Evolutionary conservation across 345 rosid species (phyloP), one percentile per base, ranked within the genome.

Genomic region (Iberis pinnata): DNA sequence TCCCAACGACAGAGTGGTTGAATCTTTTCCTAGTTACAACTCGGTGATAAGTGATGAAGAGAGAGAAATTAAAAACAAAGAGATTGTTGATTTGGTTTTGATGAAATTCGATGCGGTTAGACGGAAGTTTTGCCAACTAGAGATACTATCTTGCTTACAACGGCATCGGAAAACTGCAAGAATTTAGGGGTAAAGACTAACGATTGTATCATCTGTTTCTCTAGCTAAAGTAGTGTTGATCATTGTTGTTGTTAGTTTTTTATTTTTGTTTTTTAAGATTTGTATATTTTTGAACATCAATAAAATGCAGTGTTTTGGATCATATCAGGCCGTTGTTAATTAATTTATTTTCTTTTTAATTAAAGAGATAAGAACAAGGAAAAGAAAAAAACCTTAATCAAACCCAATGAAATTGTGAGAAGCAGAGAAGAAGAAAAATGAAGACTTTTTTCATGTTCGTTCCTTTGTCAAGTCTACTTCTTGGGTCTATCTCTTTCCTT

Each of bases 141-240:
- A 29, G 9, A 7, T 7, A 2, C 8, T 2, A 29, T 3, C 9
- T 7, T 9, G n/a, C n/a, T 29, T 9, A 29, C 2, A 6, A 9
- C 33, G 7, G 33, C 10, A 9, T 2, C 10, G 8, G 2, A 49
- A 43, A 80, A 54, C 20, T 57, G 82, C 61, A 71, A 39, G 77
- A 76, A 36, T 9, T 62, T 70, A n/a, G n/a, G n/a, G n/a, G n/a
- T n/a, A n/a, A 37, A 78, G 78, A 11, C 48, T 81, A 44, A 58
- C 12, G 89, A 92, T 1, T 84, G 81, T 8, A 78, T 83, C 8
- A 83, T 76, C 76, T 83, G 54, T 57, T 78, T 52, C 53, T 61
- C 85, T 29, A 72, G 80, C 41, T 92, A 87, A 33, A 53, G 8
- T 29, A 2, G 5, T 29, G n/a, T 29, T n/a, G 8, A 29, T 6